phyloP scores from a whole-genome alignment of 208 protist species.

The Lotmaria passim region DNA sequence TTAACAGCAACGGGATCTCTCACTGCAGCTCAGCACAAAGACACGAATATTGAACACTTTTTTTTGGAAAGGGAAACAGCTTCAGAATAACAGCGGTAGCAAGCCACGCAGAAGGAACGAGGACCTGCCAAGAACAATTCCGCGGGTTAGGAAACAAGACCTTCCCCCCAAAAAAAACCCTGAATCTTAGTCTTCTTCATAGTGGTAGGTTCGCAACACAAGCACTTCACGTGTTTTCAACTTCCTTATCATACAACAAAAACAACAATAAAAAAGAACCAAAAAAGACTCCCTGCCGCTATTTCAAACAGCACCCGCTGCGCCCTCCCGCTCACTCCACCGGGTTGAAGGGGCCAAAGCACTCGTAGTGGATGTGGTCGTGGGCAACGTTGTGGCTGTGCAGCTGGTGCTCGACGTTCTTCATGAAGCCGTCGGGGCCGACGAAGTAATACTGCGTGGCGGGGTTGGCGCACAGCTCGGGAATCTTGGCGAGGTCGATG shows the following conservation, averaged over 20 bases:
- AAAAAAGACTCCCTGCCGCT: not conserved
- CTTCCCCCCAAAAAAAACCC: too few relatives aligned
- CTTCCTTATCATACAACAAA: not conserved
- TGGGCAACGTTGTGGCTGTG: slow-evolving; percentile 9
- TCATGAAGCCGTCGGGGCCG: slow-evolving; percentile 41
- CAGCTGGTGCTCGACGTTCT: slow-evolving; percentile 30
- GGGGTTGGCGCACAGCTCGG: slow-evolving; percentile 19
- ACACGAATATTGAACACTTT: too few relatives aligned
- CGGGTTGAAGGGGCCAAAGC: slow-evolving; percentile 45
- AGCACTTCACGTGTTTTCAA: too few relatives aligned
- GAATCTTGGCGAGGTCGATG: slow-evolving; percentile 35
- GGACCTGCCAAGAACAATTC: too few relatives aligned
- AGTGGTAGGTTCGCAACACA: too few relatives aligned
- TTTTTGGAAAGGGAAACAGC: too few relatives aligned
- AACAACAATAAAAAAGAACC: not conserved
- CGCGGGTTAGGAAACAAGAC: too few relatives aligned
- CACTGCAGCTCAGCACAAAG: too few relatives aligned
- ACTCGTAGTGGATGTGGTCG: slow-evolving; percentile 43
- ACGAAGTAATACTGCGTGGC: slow-evolving; percentile 40
- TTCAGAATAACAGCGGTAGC: too few relatives aligned
- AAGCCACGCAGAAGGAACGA: too few relatives aligned
- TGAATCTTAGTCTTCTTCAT: too few relatives aligned
- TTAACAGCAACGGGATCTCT: too few relatives aligned
- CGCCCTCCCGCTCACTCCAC: not conserved
- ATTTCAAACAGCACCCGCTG: not conserved